Base-by-base conservation (phyloP, 2,329 filamentous ascomycete genomes). In the Nemania sp. region DNA sequence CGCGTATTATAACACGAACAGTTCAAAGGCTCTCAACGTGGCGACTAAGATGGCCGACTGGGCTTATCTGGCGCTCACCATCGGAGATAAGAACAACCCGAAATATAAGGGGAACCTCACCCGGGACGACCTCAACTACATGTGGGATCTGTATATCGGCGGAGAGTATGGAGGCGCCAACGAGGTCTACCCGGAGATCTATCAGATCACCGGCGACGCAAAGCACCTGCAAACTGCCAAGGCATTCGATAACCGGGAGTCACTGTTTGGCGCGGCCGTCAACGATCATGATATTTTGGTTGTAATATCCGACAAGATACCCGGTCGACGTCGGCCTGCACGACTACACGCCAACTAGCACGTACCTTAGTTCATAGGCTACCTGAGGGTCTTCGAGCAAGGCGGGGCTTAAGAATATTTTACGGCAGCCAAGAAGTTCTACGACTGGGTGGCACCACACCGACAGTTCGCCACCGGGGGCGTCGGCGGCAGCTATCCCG, bases 1-100 rank as follows among this genome's bases (percentile, higher is more conserved):
- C 50, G 71, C 72, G 1, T 74, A 74, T 52, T 74, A 74, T 60
- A 72, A 73, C 61, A 73, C 72, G 13, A 72, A 74, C 58, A 74
- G 71, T 55, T 57, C 69, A 2, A 66, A 70, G 29, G 72, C 72
- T 1, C 63, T 72, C 1, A 51, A 68, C 0, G 66, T 74, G 1
- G 72, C 68, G 9, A 63, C 65, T 5, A 70, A 67, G 59, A 74
- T 74, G 72, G 72, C 71, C 9, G 65, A 74, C 18, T 74, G 72
- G 72, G 71, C 72, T 11, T 64, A 74, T 51, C 71, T 74, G 18
- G 72, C 72, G 5, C 62, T 74, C 46, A 74, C 70, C 12, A 64
- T 72, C 3, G 72, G 72, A 11, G 72, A 74, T 59, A 73, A 72
- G 60, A 74, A 74, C 42, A 67, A 74, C 12, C 66, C 72, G 3